Evolutionary conservation across 1,284 basidiomycete species (phyloP).

Genomic region (Wolfiporia cocos): DNA sequence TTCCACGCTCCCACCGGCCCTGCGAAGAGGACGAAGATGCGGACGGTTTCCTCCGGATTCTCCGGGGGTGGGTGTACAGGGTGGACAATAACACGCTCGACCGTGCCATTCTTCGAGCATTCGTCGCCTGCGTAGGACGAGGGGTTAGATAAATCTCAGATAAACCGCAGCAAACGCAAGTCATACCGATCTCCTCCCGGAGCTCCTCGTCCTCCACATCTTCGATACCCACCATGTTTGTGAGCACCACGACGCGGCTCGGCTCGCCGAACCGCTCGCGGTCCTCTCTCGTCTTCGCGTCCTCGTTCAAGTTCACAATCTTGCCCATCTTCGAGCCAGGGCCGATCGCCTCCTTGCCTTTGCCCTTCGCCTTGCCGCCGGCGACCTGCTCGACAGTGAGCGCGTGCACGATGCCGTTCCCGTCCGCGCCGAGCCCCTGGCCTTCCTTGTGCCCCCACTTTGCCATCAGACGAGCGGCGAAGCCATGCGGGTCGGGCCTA

Average conservation of each 20-base stretch:
- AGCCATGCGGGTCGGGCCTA: slow-evolving; percentile 62
- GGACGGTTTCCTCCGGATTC: slow-evolving; percentile 63
- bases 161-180: slow-evolving; percentile 1
- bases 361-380: slow-evolving; percentile 32
- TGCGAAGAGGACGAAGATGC: slow-evolving; percentile 82
- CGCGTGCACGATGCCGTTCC: slow-evolving; percentile 83
- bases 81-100: slow-evolving; percentile 85
- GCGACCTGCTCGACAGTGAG: slow-evolving; percentile 71
- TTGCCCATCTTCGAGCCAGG: slow-evolving; percentile 66
- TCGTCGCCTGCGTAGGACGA: slow-evolving; percentile 80
- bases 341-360: slow-evolving; percentile 23
- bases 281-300: slow-evolving; percentile 68
- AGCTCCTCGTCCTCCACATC: slow-evolving; percentile 85
- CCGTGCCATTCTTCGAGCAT: slow-evolving; percentile 85
- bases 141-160: no score
- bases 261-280: slow-evolving; percentile 79
- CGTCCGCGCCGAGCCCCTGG: slow-evolving; percentile 81
- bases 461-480: slow-evolving; percentile 79
- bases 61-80: slow-evolving; percentile 57
- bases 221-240: slow-evolving; percentile 79
- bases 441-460: slow-evolving; percentile 95
- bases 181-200: slow-evolving; percentile 78
- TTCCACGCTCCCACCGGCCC: slow-evolving; percentile 94
- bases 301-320: slow-evolving; percentile 85
- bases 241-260: slow-evolving; percentile 82